Evolutionary conservation across 768 basidiomycete genomes (phyloP), one percentile per base, ranked within the genome.

Genomic region (Tulasnella sp.): DNA sequence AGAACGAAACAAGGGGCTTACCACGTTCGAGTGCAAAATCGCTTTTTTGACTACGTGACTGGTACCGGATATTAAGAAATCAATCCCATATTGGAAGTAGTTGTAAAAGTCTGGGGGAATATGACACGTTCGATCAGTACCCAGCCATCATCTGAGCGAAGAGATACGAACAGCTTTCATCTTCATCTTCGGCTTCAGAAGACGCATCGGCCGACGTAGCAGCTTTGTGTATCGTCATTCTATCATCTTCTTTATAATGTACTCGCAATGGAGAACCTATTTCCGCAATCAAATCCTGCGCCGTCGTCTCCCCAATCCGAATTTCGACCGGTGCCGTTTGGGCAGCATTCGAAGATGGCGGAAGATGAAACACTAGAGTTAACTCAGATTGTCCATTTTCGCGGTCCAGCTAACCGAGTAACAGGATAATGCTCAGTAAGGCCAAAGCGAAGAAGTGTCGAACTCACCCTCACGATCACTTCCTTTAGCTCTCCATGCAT

Each of bases 21-120:
- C 91, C 57, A 91, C 77, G 63, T 94, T 96, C 2, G 90, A 80
- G 65, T 96, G 91, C 6, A 89, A 70, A 23, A 94, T 72, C 35
- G 94, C 84, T 75, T 96, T 96, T 66, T 76, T 78, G 17, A 93
- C 85, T 4, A 77, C 63, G 63, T 92, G 87, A 14, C 76, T 77
- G 19, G 73, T 73, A 45, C 78, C 83, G 21, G 81, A 84, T 15
- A 96, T 75, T 27, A 93, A 75, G 61, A 93, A 86, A 66, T 96
- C 91, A 17, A 96, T 70, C 1, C 91, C 91, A 64, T 90, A 81
- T 62, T 91, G 85, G 63, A 93, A 90, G 65, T 96, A 96, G 65
- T 93, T 94, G 69, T 86, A 90, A 67, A 91, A 90, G 68, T 90
- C 87, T 89, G 59, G 2, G 48, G 2, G 9, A 37, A 49, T 45